Base-by-base conservation (phyloP, 495 filamentous ascomycete species). In the Neurospora hispaniola region DNA sequence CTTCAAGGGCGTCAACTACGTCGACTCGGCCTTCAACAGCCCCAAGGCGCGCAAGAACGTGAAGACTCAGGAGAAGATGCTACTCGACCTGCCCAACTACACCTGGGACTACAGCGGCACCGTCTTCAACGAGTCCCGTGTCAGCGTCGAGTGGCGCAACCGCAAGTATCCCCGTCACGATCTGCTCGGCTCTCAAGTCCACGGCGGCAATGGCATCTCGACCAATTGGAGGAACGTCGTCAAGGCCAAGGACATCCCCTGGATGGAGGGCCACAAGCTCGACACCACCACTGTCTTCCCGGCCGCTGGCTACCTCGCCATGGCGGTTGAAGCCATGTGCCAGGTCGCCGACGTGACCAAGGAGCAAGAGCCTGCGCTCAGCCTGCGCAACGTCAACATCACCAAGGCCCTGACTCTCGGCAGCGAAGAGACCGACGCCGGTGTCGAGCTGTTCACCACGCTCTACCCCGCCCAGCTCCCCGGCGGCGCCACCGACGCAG, bases 241-340 rank as follows among this genome's bases (percentile, higher is more conserved):
- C 5, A 80, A 80, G 11, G 73, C 83, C 0, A 74, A 75, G 31
- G 79, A 84, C 16, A 75, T 82, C 1, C 85, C 85, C 0, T 89
- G 88, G 88, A 71, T 87, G 11, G 70, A 75, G 8, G 85, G 87
- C 70, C 87, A 89, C 73, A 70, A 78, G 40, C 71, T 79, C 42
- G 80, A 76, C 59, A 75, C 75, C 11, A 75, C 79, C 9, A 68
- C 77, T 8, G 77, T 92, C 0, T 89, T 88, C 66, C 89, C 90
- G 10, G 89, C 82, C 2, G 82, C 88, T 16, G 86, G 84, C 0
- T 90, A 87, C 73, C 72, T 87, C 20, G 79, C 82, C 11, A 87
- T 87, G 78, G 87, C 86, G 0, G 73, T 88, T 3, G 89, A 92
- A 72, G 82, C 81, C 0, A 77, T 75, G 5, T 72, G 74, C 20